phyloP scores from a whole-genome alignment of 2,329 filamentous ascomycete genomes.

The Fusarium siculi region DNA sequence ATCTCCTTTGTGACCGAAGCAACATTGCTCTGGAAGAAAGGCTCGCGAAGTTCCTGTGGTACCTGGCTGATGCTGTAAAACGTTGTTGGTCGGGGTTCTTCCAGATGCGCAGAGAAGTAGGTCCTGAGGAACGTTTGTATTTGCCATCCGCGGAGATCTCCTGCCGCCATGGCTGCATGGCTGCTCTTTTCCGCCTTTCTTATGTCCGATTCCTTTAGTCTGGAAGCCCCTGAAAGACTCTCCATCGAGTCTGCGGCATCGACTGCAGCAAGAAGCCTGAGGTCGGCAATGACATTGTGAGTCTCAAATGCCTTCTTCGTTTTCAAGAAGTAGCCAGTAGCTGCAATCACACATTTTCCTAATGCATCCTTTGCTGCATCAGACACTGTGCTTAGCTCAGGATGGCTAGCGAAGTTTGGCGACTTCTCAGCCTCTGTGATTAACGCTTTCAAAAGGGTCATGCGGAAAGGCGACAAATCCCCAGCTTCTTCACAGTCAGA shows the following conservation, averaged over 20 bases:
- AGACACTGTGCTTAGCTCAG: constrained; percentile 39
- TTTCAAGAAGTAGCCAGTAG: constrained; percentile 43
- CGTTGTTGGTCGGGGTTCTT: constrained; percentile 47
- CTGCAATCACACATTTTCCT: constrained; percentile 41
- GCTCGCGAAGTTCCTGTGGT: constrained; percentile 44
- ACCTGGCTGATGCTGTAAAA: constrained; percentile 48
- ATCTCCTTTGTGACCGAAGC: constrained; percentile 48
- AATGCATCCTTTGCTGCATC: constrained; percentile 43
- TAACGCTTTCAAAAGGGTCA: constrained; percentile 52
- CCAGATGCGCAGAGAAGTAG: constrained; percentile 48
- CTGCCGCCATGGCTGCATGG: constrained; percentile 47
- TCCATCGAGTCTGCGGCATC: constrained; percentile 46
- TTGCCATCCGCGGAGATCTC: constrained; percentile 57
- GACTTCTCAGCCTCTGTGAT: constrained; percentile 44
- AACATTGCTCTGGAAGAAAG: constrained; percentile 49
- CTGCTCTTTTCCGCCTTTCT: constrained; percentile 52
- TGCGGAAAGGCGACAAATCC: constrained; percentile 46
- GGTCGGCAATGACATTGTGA: constrained; percentile 34
- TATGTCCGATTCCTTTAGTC: constrained; percentile 47
- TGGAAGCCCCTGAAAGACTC: constrained; percentile 33
- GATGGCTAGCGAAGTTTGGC: constrained; percentile 40
- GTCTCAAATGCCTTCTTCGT: constrained; percentile 47
- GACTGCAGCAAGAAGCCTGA: constrained; percentile 48
- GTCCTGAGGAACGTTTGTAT: constrained; percentile 56
- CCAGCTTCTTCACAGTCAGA: constrained; percentile 37